Conservation (phyloP, 2,329 filamentous ascomycete genomes). For the Cryoendolithus antarcticus region DNA sequence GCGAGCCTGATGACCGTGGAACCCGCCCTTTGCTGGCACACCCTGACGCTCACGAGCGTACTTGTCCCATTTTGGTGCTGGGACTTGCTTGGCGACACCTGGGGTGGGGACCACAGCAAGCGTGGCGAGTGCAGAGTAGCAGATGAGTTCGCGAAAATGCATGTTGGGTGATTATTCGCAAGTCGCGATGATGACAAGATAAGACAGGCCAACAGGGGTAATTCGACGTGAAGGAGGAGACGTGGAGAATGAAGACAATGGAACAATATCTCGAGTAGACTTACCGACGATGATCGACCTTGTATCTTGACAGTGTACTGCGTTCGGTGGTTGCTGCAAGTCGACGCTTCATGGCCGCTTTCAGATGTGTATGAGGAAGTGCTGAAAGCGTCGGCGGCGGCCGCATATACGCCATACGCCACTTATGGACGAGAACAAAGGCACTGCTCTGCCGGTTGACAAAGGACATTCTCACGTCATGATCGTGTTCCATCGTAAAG, state of each 20-base stretch:
- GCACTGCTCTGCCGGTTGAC: too few species aligned
- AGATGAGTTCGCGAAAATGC: conserved; percentile 5
- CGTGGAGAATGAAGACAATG: neutral
- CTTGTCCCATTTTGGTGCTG: neutral
- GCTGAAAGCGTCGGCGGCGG: conserved; percentile 4
- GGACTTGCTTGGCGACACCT: conserved; percentile 4
- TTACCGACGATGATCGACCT: neutral
- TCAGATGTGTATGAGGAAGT: too few species aligned
- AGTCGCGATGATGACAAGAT: neutral
- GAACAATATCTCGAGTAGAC: conserved; percentile 1
- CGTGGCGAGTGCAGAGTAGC: conserved; percentile 3
- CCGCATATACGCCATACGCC: neutral
- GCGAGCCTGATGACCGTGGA: conserved; percentile 6
- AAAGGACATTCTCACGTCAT: too few species aligned
- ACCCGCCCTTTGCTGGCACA: conserved; percentile 4
- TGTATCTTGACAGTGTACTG: neutral
- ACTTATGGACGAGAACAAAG: conserved; percentile 1
- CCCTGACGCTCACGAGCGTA: conserved; percentile 2
- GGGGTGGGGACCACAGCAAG: conserved; percentile 2
- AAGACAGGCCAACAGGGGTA: neutral
- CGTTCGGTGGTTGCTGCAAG: conserved; percentile 1
- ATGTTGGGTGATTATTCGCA: neutral
- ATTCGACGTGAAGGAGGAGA: neutral
- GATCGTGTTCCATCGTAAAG: too few species aligned
- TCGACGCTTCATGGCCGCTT: conserved; percentile 1